Evolutionary conservation across 225 moss, liverwort and hornwort species (phyloP), one percentile per base, ranked within the genome.

Genomic region (Lunularia cruciata): DNA sequence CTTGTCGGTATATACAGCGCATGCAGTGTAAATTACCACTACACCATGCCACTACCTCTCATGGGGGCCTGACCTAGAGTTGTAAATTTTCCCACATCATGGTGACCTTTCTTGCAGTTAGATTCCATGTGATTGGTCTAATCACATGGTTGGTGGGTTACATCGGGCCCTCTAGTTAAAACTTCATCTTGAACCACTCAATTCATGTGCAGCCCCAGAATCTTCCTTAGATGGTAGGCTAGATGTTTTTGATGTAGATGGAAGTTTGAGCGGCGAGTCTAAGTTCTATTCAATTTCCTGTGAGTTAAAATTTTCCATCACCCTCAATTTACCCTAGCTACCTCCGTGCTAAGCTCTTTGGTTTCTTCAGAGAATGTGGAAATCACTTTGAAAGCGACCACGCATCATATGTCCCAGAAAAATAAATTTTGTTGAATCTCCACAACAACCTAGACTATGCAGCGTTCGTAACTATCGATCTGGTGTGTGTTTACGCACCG

Each of bases 31-130:
- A 55, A 76, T 73, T 73, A 75, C 57, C 72, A 53, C 12, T 65
- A 38, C 53, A 47, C 75, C 79, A 79, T 75, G 64, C 75, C 56
- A 23, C 68, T 48, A 71, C 75, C 71, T 55, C 32, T 43, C 47
- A 22, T 68, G 54, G 65, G 51, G 57, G 47, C 63, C 63, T 64
- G 75, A 54, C 51, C 53, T 48, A 75, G 68, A 69, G 70, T 49
- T 80, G 75, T 73, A 76, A 68, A 72, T 75, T 76, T 56, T 57
- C 67, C 52, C 49, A 67, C 49, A 69, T 67, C 72, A 64, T 76
- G 80, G 80, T 76, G 61, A 11, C 30, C 72, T 76, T 70, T 65
- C 72, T 72, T 80, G 72, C 75, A 64, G 75, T 62, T 45, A 30
- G 56, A 42, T 71, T 28, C 65, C 71, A 75, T 57, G 51, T 71